Evolutionary conservation across 2,329 filamentous ascomycete genomes (phyloP).

Genomic region (Trichophyton benhamiae): DNA sequence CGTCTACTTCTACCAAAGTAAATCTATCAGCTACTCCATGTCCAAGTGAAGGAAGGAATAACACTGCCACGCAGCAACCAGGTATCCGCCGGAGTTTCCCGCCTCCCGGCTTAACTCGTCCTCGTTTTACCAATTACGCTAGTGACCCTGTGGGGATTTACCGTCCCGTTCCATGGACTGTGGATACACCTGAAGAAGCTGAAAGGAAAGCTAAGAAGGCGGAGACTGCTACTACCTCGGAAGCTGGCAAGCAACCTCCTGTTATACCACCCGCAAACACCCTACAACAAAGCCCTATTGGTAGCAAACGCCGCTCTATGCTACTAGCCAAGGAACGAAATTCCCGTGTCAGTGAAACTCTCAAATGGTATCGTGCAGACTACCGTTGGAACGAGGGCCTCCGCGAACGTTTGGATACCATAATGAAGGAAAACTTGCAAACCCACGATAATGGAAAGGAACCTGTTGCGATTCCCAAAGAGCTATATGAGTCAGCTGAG

Average conservation of each 20-base stretch:
- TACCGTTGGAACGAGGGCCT: constrained; percentile 7
- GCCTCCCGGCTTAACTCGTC: no score
- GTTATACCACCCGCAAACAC: constrained; percentile 6
- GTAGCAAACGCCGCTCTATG: background rate
- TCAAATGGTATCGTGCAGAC: constrained; percentile 10
- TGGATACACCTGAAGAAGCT: background rate
- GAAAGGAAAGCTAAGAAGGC: background rate
- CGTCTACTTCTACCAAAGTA: background rate
- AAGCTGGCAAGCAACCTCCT: constrained; percentile 4
- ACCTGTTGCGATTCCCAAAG: background rate
- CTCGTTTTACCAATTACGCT: background rate
- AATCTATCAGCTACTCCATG: background rate
- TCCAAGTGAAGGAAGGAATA: background rate
- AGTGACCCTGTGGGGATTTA: background rate
- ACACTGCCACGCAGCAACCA: background rate
- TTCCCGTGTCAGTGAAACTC: constrained; percentile 8
- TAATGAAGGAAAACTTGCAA: constrained; percentile 6
- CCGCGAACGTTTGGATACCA: constrained; percentile 7
- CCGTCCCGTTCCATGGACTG: constrained; percentile 1
- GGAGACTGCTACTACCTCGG: background rate
- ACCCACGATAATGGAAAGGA: background rate
- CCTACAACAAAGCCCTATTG: background rate
- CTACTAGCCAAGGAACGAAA: background rate
- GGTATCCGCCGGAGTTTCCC: background rate
- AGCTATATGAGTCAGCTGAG: constrained; percentile 1